A percentile compares a stretch with the other conserved stretches of the same genome.
These are phyloP conservation scores for Penicillium palitans DNA, from an alignment of 2,329 filamentous ascomycete species.

Conservation along the genomic window DNA sequence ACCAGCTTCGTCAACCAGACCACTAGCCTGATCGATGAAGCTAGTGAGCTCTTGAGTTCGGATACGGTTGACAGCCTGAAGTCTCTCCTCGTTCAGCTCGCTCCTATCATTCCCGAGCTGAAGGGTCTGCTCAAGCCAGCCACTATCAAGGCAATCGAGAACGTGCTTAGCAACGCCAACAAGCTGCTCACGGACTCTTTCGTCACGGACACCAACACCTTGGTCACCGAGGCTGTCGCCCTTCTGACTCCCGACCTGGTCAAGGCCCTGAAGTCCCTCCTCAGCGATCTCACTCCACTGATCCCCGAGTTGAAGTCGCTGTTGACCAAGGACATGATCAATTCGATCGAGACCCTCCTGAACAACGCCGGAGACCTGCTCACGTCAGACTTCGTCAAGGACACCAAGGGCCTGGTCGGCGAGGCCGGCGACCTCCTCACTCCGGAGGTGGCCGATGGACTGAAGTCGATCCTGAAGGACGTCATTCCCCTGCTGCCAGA, in stretches of 20 bases:
- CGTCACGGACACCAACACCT: conserved; percentile 20
- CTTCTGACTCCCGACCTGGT: conserved; percentile 22
- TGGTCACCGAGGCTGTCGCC: conserved; percentile 20
- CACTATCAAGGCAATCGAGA: conserved; percentile 21
- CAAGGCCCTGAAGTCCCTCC: conserved; percentile 22
- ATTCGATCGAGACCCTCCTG: conserved; percentile 15
- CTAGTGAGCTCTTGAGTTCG: conserved; percentile 16
- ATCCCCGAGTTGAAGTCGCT: conserved; percentile 23
- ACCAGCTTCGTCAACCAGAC: conserved; percentile 17
- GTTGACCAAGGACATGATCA: conserved; percentile 18
- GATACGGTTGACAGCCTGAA: conserved; percentile 23
- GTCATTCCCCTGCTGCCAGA: conserved; percentile 21
- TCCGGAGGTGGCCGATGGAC: conserved; percentile 14
- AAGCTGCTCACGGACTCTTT: conserved; percentile 24
- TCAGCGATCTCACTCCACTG: conserved; percentile 18
- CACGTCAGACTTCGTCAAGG: conserved; percentile 22
- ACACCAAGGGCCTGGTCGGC: conserved; percentile 21
- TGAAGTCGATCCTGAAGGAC: conserved; percentile 21
- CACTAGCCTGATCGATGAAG: conserved; percentile 15
- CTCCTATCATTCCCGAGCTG: conserved; percentile 22
- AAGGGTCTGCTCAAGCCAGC: conserved; percentile 22
- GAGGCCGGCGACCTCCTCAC: conserved; percentile 24
- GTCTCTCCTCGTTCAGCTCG: conserved; percentile 18
- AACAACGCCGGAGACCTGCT: conserved; percentile 20
- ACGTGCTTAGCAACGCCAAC: conserved; percentile 24